phyloP scores from a whole-genome alignment of 2,329 filamentous ascomycete genomes.

The Grosmannia clavigera region DNA sequence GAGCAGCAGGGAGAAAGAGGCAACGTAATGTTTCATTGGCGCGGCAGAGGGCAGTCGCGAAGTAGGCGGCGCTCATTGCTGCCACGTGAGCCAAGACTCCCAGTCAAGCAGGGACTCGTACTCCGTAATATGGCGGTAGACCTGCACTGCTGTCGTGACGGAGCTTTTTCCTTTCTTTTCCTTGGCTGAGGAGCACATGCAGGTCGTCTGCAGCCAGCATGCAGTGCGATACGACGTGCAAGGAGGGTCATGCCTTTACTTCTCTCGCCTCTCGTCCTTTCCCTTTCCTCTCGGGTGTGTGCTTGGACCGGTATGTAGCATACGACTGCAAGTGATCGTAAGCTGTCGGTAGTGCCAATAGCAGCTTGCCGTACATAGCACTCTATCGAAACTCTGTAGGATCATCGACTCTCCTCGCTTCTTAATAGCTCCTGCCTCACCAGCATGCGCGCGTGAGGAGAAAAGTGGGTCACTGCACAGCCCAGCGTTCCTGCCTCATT shows the following conservation, averaged over 20 bases:
- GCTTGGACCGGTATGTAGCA: too few relatives aligned
- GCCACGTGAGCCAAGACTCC: background rate
- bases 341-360: too few relatives aligned
- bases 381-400: too few relatives aligned
- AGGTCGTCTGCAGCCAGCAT: constrained; percentile 1
- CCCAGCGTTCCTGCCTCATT: background rate
- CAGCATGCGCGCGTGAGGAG: too few relatives aligned
- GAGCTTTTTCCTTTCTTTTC: background rate
- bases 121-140: too few relatives aligned
- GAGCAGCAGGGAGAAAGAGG: background rate
- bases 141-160: background rate
- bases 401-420: too few relatives aligned
- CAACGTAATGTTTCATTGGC: background rate
- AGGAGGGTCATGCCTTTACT: background rate
- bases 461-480: too few relatives aligned
- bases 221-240: background rate
- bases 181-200: background rate
- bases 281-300: background rate
- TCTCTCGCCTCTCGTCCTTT: background rate
- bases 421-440: too few relatives aligned
- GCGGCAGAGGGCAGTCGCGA: background rate
- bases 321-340: too few relatives aligned
- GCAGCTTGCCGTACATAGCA: too few relatives aligned
- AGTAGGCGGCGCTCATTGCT: background rate
- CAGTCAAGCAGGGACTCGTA: too few relatives aligned